Conservation (phyloP, 257 asterid genomes). For the Rhazya stricta region DNA sequence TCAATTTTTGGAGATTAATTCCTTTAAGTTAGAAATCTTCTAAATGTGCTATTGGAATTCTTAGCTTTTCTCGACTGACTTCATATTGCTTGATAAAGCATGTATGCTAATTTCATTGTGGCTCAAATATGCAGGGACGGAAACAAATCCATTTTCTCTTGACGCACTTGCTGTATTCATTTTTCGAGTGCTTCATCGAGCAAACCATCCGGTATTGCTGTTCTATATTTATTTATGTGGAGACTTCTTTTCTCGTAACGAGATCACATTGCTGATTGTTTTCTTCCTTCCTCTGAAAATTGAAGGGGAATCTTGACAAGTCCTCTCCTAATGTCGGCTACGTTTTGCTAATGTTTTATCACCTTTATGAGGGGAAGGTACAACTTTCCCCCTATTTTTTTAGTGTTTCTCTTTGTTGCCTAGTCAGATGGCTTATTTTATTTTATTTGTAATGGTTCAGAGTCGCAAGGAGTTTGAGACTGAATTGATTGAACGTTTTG, state of each 20-base stretch:
- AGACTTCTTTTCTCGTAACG: conserved; percentile 7
- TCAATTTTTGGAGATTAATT: background rate
- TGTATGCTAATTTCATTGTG: conserved; percentile 3
- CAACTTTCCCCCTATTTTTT: conserved; percentile 9
- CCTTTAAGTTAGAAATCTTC: background rate
- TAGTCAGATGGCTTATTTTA: background rate
- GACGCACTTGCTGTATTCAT: conserved; percentile 91
- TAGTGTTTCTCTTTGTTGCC: background rate
- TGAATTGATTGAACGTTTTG: conserved; percentile 83
- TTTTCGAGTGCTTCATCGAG: conserved; percentile 74
- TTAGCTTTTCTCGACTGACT: background rate
- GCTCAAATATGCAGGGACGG: conserved; percentile 58
- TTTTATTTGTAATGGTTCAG: conserved; percentile 41
- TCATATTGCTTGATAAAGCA: background rate
- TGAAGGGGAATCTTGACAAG: conserved; percentile 92
- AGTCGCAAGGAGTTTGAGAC: conserved; percentile 73
- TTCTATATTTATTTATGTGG: conserved; percentile 15
- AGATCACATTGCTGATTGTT: conserved; percentile 15
- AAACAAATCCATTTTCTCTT: conserved; percentile 79
- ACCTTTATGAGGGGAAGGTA: conserved; percentile 96
- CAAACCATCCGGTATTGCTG: conserved; percentile 80
- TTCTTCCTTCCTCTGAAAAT: conserved; percentile 24
- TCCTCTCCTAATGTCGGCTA: conserved; percentile 83
- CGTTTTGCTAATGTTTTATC: conserved; percentile 84
- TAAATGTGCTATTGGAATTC: background rate